Conservation (phyloP, 331 rosid species). For the Malus hybrid region DNA sequence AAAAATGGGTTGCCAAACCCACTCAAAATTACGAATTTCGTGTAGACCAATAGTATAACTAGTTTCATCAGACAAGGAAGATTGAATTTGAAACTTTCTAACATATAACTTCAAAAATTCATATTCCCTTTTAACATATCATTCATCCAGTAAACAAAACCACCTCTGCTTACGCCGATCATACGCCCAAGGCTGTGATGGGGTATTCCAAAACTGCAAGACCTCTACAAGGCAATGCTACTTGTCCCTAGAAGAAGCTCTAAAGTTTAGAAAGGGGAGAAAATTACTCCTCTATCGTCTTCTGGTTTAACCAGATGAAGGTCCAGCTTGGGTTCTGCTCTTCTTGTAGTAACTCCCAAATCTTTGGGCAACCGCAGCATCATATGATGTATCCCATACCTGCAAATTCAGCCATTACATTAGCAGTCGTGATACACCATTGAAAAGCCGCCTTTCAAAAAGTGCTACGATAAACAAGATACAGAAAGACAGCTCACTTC, state of each 20-base stretch:
- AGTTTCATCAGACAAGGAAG: too few relatives aligned
- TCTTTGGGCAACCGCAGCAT: conserved; percentile 36
- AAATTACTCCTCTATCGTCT: not conserved
- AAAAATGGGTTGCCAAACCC: too few relatives aligned
- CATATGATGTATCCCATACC: conserved; percentile 58
- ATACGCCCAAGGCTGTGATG: too few relatives aligned
- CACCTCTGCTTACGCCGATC: too few relatives aligned
- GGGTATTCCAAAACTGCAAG: conserved; percentile 4
- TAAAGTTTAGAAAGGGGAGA: not conserved
- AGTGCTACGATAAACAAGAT: not conserved
- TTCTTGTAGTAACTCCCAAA: conserved; percentile 26
- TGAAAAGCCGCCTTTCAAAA: not conserved
- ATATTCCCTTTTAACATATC: too few relatives aligned
- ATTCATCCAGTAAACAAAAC: too few relatives aligned
- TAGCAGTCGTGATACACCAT: too few relatives aligned
- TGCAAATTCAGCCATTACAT: conserved; percentile 14
- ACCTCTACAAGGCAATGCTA: not conserved
- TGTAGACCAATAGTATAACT: too few relatives aligned
- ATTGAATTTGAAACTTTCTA: too few relatives aligned
- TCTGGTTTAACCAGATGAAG: conserved; percentile 15
- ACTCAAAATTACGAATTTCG: too few relatives aligned
- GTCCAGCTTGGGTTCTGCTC: conserved; percentile 22
- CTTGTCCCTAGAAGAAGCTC: not conserved
- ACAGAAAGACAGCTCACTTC: conserved; percentile 36
- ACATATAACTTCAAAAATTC: too few relatives aligned